These are phyloP conservation scores for Fraxinus quadrangulata DNA, from an alignment of 257 asterid species.

Conservation along the genomic window DNA sequence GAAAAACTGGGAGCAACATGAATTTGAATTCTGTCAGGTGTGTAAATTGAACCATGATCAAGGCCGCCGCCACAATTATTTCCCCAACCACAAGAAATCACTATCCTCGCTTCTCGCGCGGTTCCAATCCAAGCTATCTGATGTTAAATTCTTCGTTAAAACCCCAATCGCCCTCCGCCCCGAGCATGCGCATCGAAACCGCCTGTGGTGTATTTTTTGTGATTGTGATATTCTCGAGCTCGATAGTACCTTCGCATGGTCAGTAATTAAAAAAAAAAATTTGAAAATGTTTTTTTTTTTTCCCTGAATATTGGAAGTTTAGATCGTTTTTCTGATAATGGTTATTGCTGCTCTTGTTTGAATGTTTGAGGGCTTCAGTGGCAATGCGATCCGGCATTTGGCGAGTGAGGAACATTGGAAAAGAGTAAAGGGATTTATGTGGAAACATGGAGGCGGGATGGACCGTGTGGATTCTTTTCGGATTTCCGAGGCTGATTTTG, in stretches of 20 bases:
- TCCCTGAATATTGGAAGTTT: not conserved
- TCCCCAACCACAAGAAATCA: conserved; percentile 69
- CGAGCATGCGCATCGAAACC: conserved; percentile 51
- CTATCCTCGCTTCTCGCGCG: conserved; percentile 66
- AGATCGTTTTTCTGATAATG: not conserved
- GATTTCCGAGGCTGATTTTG: conserved; percentile 54
- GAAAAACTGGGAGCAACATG: conserved; percentile 18
- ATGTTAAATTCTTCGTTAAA: conserved; percentile 54
- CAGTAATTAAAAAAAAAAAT: conserved; percentile 17
- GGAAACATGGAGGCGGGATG: conserved; percentile 80
- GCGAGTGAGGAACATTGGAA: conserved; percentile 80
- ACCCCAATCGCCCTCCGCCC: conserved; percentile 55
- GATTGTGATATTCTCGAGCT: conserved; percentile 58
- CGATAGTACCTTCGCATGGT: conserved; percentile 65
- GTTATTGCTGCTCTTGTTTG: not conserved
- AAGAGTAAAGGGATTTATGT: conserved; percentile 71
- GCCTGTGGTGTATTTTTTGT: conserved; percentile 86
- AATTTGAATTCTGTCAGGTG: conserved; percentile 72
- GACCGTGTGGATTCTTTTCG: conserved; percentile 58
- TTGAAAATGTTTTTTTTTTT: not conserved
- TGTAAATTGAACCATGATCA: conserved; percentile 76
- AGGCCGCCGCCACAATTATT: conserved; percentile 74
- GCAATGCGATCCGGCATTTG: conserved; percentile 64
- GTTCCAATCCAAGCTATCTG: conserved; percentile 68
- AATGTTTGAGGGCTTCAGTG: conserved; percentile 49